phyloP scores from a whole-genome alignment of 192 early-diverging fungal species.

The Geosiphon pyriformis region DNA sequence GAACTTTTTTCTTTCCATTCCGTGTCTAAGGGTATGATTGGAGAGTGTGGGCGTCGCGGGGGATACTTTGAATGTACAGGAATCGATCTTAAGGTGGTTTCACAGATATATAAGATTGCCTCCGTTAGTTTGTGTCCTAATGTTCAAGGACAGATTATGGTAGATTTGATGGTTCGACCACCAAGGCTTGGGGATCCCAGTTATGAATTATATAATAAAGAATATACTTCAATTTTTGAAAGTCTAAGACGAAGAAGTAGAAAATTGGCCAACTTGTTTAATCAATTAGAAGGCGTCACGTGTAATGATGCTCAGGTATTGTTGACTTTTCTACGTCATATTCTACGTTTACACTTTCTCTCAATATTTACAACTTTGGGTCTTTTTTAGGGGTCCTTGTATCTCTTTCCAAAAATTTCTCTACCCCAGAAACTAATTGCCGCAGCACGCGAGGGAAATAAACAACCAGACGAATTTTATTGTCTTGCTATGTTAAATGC shows the following conservation, averaged over 20 bases:
- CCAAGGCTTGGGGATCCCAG: slow-evolving; percentile 77
- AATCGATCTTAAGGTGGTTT: slow-evolving; percentile 69
- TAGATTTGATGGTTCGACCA: slow-evolving; percentile 90
- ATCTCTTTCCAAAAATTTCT: slow-evolving; percentile 83
- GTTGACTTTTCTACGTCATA: neutral
- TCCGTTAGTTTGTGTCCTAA: slow-evolving; percentile 93
- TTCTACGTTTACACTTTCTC: neutral
- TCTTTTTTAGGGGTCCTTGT: slow-evolving; percentile 80
- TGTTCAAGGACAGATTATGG: slow-evolving; percentile 91
- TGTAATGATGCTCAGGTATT: slow-evolving; percentile 69
- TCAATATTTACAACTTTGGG: neutral
- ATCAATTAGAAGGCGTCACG: slow-evolving; percentile 72
- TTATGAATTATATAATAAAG: slow-evolving; percentile 65
- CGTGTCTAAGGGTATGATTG: slow-evolving; percentile 96
- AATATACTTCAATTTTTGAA: slow-evolving; percentile 69
- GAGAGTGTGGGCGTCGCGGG: slow-evolving; percentile 96
- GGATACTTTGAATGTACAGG: slow-evolving; percentile 95
- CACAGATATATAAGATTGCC: slow-evolving; percentile 89
- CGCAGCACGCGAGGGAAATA: slow-evolving; percentile 63
- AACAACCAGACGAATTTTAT: slow-evolving; percentile 84
- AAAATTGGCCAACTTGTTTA: slow-evolving; percentile 72
- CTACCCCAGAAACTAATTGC: slow-evolving; percentile 73
- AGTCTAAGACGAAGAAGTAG: slow-evolving; percentile 76
- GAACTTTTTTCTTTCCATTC: slow-evolving; percentile 97
- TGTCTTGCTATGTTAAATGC: slow-evolving; percentile 87